Base-by-base conservation (phyloP, 2,329 filamentous ascomycete genomes). In the Calonectria hawksworthii region DNA sequence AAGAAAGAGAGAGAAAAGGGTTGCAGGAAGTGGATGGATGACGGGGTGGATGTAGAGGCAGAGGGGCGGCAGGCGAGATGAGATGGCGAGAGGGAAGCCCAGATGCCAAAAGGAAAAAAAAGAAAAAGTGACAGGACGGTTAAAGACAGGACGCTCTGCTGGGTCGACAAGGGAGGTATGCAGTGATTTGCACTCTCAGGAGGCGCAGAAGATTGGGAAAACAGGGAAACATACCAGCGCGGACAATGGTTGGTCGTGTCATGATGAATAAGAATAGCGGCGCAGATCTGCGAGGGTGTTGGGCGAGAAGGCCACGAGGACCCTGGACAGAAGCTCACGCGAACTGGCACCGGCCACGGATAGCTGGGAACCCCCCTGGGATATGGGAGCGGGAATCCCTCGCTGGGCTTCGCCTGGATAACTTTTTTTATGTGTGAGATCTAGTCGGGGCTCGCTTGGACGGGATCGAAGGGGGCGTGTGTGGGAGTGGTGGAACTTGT, bases 211-310 rank as follows among this genome's bases (percentile, higher is more conserved):
- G 65, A 56, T 30, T 61, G 70, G 61, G 18, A 34, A 74, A 54
- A 51, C 52, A 67, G 54, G 72, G 56, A 70, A 61, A 91, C 90
- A 81, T 90, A 92, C 90, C 90, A 83, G 90, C 90, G 83, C 90
- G 89, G 85, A 92, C 87, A 80, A 92, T 91, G 79, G 88, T 87
- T 81, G 90, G 90, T 85, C 90, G 89, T 82, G 90, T 90, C 90
- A 92, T 92, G 81, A 80, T 88, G 86, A 75, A 63, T 73, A 65
- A 74, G 65, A 74, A 74, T 70, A 70, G 74, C 59, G 34, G 68
- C 66, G 66, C 65, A 65, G 71, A 68, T 74, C 54, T 54, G 63
- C 75, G 75, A 67, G 70, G 73, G 72, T 73, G 76, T 74, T 75
- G 65, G 70, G 36, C 47, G 59, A 54, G 41, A 75, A 75, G 77